A percentile compares a stretch with the other conserved stretches of the same genome.
These are phyloP conservation scores for Phialophora macrospora DNA, from an alignment of 2,329 filamentous ascomycete genomes.

Conservation along the genomic window DNA sequence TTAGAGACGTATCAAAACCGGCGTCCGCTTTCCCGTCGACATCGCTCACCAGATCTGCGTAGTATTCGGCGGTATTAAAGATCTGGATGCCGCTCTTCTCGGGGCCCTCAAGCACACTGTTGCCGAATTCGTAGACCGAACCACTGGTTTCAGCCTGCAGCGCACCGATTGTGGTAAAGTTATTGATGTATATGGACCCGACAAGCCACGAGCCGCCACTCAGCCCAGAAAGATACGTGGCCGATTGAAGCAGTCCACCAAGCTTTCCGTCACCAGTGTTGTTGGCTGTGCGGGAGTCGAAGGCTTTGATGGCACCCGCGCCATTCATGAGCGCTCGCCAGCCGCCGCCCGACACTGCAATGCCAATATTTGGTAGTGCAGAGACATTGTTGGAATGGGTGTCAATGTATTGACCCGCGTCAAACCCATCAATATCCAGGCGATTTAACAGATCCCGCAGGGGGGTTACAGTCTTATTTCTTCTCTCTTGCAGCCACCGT, in stretches of 20 bases:
- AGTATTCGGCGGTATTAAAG: slow-evolving; percentile 66
- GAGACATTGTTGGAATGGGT: slow-evolving; percentile 60
- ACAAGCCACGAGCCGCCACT: slow-evolving; percentile 86
- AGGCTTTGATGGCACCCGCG: slow-evolving; percentile 77
- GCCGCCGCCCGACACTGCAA: slow-evolving; percentile 82
- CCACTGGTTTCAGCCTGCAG: slow-evolving; percentile 55
- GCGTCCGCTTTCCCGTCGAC: slow-evolving; percentile 67
- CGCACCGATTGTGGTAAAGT: slow-evolving; percentile 71
- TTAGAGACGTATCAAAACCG: slow-evolving; percentile 72
- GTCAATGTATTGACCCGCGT: slow-evolving; percentile 74
- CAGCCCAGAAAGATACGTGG: slow-evolving; percentile 80
- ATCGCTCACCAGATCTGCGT: slow-evolving; percentile 60
- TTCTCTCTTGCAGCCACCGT: slow-evolving; percentile 72
- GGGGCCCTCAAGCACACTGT: slow-evolving; percentile 66
- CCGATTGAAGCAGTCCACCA: slow-evolving; percentile 77
- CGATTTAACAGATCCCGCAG: slow-evolving; percentile 74
- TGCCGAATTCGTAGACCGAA: slow-evolving; percentile 66
- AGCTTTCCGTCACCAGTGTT: slow-evolving; percentile 69
- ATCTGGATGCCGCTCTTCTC: slow-evolving; percentile 57
- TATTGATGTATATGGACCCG: slow-evolving; percentile 76
- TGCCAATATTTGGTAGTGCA: slow-evolving; percentile 69
- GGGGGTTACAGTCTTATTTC: slow-evolving; percentile 74
- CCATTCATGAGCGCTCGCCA: slow-evolving; percentile 87
- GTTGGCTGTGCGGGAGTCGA: slow-evolving; percentile 72
- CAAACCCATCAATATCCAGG: slow-evolving; percentile 76